Base-by-base conservation (phyloP, 1,284 basidiomycete genomes). In the Rhodotorula mucilaginosa region DNA sequence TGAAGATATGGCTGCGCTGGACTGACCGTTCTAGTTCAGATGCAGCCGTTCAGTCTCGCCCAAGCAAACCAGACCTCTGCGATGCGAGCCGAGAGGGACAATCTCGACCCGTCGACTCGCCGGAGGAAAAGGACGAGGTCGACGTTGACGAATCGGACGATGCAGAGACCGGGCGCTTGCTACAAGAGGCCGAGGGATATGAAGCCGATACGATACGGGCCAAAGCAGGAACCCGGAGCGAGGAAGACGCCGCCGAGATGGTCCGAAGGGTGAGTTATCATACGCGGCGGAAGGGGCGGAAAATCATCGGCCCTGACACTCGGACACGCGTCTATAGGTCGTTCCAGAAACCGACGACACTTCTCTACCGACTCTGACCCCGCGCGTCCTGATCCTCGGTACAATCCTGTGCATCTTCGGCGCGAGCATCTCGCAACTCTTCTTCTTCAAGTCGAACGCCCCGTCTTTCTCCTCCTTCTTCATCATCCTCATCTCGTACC, bases 281-380 rank as follows among this genome's bases (percentile, higher is more conserved):
- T 5, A 29, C 13, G 51, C 7, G 51, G 8, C 39, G 39, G 39
- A 44, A 44, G 39, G 39, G 12, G 39, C 2, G 12, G 39, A 13
- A 10, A 44, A 8, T 44, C 39, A 44, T 44, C 12, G 39, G 39
- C 12, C 39, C 39, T 44, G 39, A 44, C 39, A 2, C 39, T 44
- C 2, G 12, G 7, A 10, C 39, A 13, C 12, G 10, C 39, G 39
- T 10, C 8, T 12, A 44, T 56, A 79, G 81, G 82, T 83, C 3
- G 84, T 86, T 0, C 84, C 85, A 1, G 81, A 84, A 12, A 83
- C 82, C 1, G 86, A 87, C 77, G 85, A 87, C 66, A 82, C 85
- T 0, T 78, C 81, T 0, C 74, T 86, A 2, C 84, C 85, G 0
- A 83, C 85, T 0, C 77, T 86, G 6, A 86, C 85, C 0, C 79